Base-by-base conservation (phyloP, 2,329 filamentous ascomycete genomes). In the Dactylellina haptotyla region DNA sequence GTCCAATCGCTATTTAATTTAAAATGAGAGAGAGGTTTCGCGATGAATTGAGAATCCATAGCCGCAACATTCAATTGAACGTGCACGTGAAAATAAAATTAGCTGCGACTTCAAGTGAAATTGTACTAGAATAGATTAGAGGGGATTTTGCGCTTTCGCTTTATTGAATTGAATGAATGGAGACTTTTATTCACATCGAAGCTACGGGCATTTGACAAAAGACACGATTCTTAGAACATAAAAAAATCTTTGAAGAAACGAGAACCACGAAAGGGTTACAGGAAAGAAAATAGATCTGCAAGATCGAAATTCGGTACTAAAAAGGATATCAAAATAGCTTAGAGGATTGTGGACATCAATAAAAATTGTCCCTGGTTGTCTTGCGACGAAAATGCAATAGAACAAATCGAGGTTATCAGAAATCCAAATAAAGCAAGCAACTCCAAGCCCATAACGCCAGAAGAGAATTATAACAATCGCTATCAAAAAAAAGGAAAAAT, bases 391-490 rank as follows among this genome's bases (percentile, higher is more conserved):
- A n/a, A 48, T 30, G 26, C 43, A 23, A 50, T 30, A 37, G n/a
- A 37, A 25, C 1, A 28, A 61, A 37, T 25, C 6, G 32, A 34
- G 14, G 14, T 6, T 34, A 34, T 1, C 16, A 20, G n/a, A 46
- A 2, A 23, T 46, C 14, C n/a, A 25, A 25, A n/a, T n/a, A n/a
- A 1, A 23, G 10, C 6, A n/a, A 28, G 50, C 4, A 72, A 72
- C 58, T 43, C 58, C 67, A 20, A 37, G 25, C 14, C 59, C 16
- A 20, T 48, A 64, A 72, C 58, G 54, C 54, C 69, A 56, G 28
- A 18, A 57, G 14, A 16, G 46, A 28, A 45, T n/a, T 37, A 30
- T 9, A 57, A 39, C 10, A 28, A 41, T 28, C 23, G 39, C 20
- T 28, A 56, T 12, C 32, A 6, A 56, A 18, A 34, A 26, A 30